phyloP scores from a whole-genome alignment of 2,329 filamentous ascomycete species.

The Cladorrhinum sp. region DNA sequence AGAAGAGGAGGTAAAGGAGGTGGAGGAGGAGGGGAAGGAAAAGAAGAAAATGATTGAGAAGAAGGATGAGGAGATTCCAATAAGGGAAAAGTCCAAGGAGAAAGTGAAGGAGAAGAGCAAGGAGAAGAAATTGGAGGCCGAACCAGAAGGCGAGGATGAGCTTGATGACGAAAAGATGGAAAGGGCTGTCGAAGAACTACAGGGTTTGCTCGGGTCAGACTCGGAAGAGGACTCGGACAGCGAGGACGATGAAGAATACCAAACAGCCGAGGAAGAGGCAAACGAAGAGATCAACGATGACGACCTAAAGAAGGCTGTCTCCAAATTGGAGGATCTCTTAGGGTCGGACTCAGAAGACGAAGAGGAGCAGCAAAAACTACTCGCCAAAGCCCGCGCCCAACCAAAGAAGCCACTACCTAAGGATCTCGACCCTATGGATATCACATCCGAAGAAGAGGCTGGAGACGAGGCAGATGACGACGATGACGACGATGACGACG shows the following conservation, averaged over 20 bases:
- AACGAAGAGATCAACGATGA: slow-evolving; percentile 5
- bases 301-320: slow-evolving; percentile 21
- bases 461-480: slow-evolving; percentile 21
- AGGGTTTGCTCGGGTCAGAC: slow-evolving; percentile 19
- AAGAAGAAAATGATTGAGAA: slow-evolving; percentile 28
- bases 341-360: slow-evolving; percentile 30
- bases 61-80: slow-evolving; percentile 7
- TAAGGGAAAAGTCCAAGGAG: slow-evolving; percentile 17
- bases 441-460: slow-evolving; percentile 25
- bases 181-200: slow-evolving; percentile 13
- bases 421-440: slow-evolving; percentile 35
- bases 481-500: slow-evolving; percentile 14
- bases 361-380: slow-evolving; percentile 8
- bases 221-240: neutral
- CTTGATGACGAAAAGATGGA: slow-evolving; percentile 13
- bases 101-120: slow-evolving; percentile 23
- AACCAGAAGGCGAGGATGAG: neutral
- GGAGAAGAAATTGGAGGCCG: slow-evolving; percentile 22
- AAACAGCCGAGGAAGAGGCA: slow-evolving; percentile 21
- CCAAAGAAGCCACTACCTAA: neutral
- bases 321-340: slow-evolving; percentile 25
- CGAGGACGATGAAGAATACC: slow-evolving; percentile 26
- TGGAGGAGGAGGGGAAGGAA: slow-evolving; percentile 21
- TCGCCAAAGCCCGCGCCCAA: slow-evolving; percentile 30
- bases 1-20: slow-evolving; percentile 30